phyloP scores from a whole-genome alignment of 2,329 filamentous ascomycete genomes.

The Orbilia javanica region DNA sequence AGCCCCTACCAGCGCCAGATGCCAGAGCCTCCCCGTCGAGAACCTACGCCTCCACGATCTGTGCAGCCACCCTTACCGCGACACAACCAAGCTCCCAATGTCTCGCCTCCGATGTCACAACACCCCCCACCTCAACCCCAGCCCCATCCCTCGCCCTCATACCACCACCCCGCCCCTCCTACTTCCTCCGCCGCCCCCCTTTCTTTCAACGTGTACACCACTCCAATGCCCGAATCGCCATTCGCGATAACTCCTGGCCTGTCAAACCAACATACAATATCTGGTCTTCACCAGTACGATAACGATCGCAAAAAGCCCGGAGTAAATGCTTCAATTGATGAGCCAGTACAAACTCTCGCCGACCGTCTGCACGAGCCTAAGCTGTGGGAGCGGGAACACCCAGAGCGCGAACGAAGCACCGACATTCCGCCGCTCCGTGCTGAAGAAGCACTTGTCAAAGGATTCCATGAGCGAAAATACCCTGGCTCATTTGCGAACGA shows the following conservation, averaged over 20 bases:
- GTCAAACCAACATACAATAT: slow-evolving; percentile 64
- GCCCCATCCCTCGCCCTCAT: slow-evolving; percentile 58
- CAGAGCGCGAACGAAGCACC: slow-evolving; percentile 48
- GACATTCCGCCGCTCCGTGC: slow-evolving; percentile 59
- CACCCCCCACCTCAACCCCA: slow-evolving; percentile 37
- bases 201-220: slow-evolving; percentile 61
- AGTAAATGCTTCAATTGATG: slow-evolving; percentile 66
- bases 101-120: slow-evolving; percentile 41
- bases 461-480: slow-evolving; percentile 53
- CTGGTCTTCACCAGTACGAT: slow-evolving; percentile 64
- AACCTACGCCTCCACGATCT: slow-evolving; percentile 38
- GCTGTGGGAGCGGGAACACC: slow-evolving; percentile 44
- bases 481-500: slow-evolving; percentile 33
- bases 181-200: slow-evolving; percentile 59
- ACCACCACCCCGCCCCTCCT: slow-evolving; percentile 59
- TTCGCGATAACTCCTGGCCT: slow-evolving; percentile 61
- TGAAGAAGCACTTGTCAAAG: slow-evolving; percentile 52
- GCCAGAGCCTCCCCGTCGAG: slow-evolving; percentile 44
- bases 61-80: slow-evolving; percentile 22
- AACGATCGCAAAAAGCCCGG: slow-evolving; percentile 62
- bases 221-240: slow-evolving; percentile 62
- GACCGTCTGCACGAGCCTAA: slow-evolving; percentile 40
- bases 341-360: slow-evolving; percentile 68
- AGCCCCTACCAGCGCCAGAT: slow-evolving; percentile 49
- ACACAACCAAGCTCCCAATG: slow-evolving; percentile 16